Percentiles rank a stretch among this genome's conserved stretches.
Conservation (phyloP, 1,284 basidiomycete species). For the Anthracocystis panici-leucophaei region DNA sequence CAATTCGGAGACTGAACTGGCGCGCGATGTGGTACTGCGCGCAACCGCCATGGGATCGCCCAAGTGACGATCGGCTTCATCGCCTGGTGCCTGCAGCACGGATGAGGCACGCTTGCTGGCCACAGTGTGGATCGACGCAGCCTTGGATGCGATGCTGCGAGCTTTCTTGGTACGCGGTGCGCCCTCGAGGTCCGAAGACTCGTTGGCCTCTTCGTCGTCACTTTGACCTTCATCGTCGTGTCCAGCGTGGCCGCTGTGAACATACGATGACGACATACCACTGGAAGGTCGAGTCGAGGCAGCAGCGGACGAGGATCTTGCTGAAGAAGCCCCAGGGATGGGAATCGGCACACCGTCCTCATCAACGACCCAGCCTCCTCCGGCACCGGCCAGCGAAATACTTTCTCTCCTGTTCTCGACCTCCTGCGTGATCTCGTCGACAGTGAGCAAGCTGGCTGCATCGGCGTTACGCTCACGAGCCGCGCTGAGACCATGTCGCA, state of each 20-base stretch:
- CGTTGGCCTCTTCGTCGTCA: conserved; percentile 68
- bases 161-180: conserved; percentile 23
- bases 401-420: conserved; percentile 84
- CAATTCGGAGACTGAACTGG: conserved; percentile 46
- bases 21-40: conserved; percentile 43
- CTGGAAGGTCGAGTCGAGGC: conserved; percentile 53
- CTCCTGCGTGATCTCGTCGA: conserved; percentile 97
- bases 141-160: conserved; percentile 67
- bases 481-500: conserved; percentile 46
- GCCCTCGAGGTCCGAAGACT: conserved; percentile 41
- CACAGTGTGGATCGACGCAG: conserved; percentile 31
- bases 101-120: conserved; percentile 67
- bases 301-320: conserved; percentile 35
- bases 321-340: conserved; percentile 38
- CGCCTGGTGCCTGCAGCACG: conserved; percentile 43
- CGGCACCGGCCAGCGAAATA: conserved; percentile 61
- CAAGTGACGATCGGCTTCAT: conserved; percentile 54
- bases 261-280: conserved; percentile 36
- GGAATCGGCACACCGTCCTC: conserved; percentile 68
- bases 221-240: conserved; percentile 69
- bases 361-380: conserved; percentile 57
- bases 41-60: conserved; percentile 55
- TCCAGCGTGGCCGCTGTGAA: conserved; percentile 71
- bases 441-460: conserved; percentile 89
- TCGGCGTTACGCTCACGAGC: conserved; percentile 78